Evolutionary conservation across 2,329 filamentous ascomycete genomes (phyloP), one percentile per base, ranked within the genome.

Genomic region (Aspergillus tanneri): DNA sequence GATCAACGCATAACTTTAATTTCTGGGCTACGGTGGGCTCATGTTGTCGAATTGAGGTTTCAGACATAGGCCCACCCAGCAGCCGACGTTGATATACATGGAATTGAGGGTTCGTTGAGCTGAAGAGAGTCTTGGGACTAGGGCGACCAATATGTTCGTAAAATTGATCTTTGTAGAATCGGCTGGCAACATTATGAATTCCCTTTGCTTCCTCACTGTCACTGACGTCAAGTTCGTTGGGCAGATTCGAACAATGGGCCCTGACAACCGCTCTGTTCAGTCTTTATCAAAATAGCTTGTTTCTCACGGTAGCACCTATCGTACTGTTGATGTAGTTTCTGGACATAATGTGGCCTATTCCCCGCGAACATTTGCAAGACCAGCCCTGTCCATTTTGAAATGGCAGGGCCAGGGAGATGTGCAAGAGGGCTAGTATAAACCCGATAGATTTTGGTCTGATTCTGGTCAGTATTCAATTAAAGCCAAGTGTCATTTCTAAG

Each of bases 41-140:
- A 46, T 53, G 34, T 4, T 66, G 62, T 4, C 58, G 57, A 12
- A 77, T 44, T 2, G 71, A 68, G 28, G 65, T 64, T 27, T 77
- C 73, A 0, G 73, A 74, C 48, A 77, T 74, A 0, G 70, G 71
- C 32, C 69, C 63, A 0, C 65, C 60, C 5, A 77, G 50, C 0
- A 69, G 52, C 0, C 64, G 59, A 18, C 72, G 64, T 28, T 60
- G 54, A 0, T 56, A 50, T 3, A 49, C 44, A 43, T 71, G 67
- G 22, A 66, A 64, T 2, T 70, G 59, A 1, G 69, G 52, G 38
- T 78, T 65, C 0, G 50, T 63, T 2, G 73, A 73, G 16, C 53
- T 70, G 58, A 79, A 77, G 23, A 78, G 30, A 25, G 58, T 72
- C 25, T 63, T 37, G 19, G 53, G 44, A n/a, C 47, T 32, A 3